A percentile compares a stretch with the other conserved stretches of the same genome.
These are phyloP conservation scores for Quercus aquifolioides DNA, from an alignment of 306 rosid genomes.

Conservation along the genomic window DNA sequence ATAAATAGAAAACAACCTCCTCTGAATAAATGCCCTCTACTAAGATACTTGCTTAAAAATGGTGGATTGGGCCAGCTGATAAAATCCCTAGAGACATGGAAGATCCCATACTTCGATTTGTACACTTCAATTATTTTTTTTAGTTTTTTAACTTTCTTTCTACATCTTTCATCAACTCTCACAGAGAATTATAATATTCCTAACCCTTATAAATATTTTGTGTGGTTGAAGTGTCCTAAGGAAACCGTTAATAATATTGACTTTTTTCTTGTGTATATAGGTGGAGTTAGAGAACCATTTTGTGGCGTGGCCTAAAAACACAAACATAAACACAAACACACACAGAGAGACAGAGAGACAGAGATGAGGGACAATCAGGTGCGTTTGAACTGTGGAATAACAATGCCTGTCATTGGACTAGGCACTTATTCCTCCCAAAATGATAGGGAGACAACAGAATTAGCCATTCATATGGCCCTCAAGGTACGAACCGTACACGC, in stretches of 20 bases:
- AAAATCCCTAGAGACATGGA: slow-evolving; percentile 73
- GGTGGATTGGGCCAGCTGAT: slow-evolving; percentile 31
- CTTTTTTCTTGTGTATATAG: slow-evolving; percentile 41
- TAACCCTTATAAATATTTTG: not conserved
- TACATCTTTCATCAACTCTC: not conserved
- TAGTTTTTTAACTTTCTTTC: slow-evolving; percentile 12
- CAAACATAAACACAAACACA: slow-evolving; percentile 11
- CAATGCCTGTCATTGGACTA: slow-evolving; percentile 77
- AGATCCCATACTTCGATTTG: slow-evolving; percentile 59
- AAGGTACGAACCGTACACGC: slow-evolving; percentile 40
- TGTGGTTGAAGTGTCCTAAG: slow-evolving; percentile 23
- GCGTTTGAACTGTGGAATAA: slow-evolving; percentile 64
- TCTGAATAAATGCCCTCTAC: slow-evolving; percentile 8
- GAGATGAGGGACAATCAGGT: slow-evolving; percentile 55
- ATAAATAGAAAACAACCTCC: not conserved
- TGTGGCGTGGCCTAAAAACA: slow-evolving; percentile 8
- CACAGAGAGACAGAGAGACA: not conserved
- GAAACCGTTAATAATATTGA: slow-evolving; percentile 29
- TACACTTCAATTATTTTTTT: slow-evolving; percentile 31
- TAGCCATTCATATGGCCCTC: slow-evolving; percentile 73
- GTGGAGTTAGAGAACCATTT: slow-evolving; percentile 21
- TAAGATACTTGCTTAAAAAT: slow-evolving; percentile 20
- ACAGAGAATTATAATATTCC: no score
- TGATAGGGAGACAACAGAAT: slow-evolving; percentile 51
- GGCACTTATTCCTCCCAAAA: slow-evolving; percentile 78